Conservation (phyloP, 768 basidiomycete genomes). For the Tephrocybe sp. region DNA sequence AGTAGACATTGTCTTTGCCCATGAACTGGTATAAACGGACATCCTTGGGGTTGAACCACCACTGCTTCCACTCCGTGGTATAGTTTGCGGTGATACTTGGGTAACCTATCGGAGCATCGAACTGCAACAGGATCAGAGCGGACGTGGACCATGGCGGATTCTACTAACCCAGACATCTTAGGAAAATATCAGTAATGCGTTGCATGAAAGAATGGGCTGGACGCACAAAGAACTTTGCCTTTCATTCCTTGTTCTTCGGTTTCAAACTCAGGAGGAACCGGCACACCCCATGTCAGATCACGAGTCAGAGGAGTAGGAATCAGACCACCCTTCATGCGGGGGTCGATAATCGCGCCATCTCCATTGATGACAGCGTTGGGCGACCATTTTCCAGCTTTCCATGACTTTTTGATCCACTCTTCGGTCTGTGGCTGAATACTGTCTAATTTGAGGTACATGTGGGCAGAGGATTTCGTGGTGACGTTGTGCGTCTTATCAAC, state of each 20-base stretch:
- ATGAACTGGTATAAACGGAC: constrained; percentile 97
- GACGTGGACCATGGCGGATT: neutral
- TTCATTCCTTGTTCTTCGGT: constrained; percentile 82
- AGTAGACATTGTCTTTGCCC: constrained; percentile 99
- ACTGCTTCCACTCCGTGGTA: constrained; percentile 91
- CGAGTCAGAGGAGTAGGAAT: constrained; percentile 90
- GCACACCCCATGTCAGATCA: constrained; percentile 95
- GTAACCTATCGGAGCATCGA: constrained; percentile 96
- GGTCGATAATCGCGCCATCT: constrained; percentile 88
- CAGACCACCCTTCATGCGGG: constrained; percentile 82
- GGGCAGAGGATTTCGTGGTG: constrained; percentile 73
- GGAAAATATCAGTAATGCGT: constrained; percentile 5
- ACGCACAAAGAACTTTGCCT: constrained; percentile 93
- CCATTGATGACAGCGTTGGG: constrained; percentile 87
- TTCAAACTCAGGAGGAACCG: constrained; percentile 63
- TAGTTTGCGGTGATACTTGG: constrained; percentile 96
- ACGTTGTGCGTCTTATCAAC: constrained; percentile 80
- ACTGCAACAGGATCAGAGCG: constrained; percentile 50
- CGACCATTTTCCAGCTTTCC: constrained; percentile 87
- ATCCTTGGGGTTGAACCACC: constrained; percentile 94
- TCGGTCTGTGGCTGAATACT: constrained; percentile 79
- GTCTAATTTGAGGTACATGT: constrained; percentile 92
- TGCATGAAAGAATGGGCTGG: neutral
- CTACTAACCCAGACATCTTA: constrained; percentile 89
- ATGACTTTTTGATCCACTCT: constrained; percentile 83